Evolutionary conservation across 2,329 filamentous ascomycete genomes (phyloP), one percentile per base, ranked within the genome.

Genomic region (Pseudocercospora macadamiae): DNA sequence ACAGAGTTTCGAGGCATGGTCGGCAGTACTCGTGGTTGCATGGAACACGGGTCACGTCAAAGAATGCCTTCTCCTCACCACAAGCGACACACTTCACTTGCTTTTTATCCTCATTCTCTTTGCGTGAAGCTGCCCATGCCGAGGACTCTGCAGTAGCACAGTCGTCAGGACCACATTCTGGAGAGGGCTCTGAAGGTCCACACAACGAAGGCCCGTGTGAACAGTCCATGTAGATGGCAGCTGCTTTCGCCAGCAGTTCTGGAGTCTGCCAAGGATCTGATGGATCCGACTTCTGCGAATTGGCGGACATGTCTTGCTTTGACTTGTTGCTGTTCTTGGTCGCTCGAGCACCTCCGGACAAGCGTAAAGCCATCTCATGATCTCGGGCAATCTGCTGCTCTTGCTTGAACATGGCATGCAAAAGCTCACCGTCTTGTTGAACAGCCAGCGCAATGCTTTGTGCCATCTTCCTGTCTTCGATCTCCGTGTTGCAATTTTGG

Each of bases 21-120:
- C 68, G 67, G 63, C 84, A 87, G 68, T 85, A 87, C 2, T 76
- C 65, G 61, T 87, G 82, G 0, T 60, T 37, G 57, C 74, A 76
- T 2, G 69, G 62, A 2, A 68, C 63, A 14, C 66, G 58, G 2
- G 64, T 55, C 3, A 72, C 60, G 18, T 71, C 67, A 51, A 65
- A 66, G 55, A 69, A 71, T 7, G 65, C 63, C 23, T 66, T 68
- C 19, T 65, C 57, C 21, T 74, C 72, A 12, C 54, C 47, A 59
- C 73, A 75, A 9, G 63, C 65, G 12, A 68, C 55, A 51, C 72
- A 73, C 14, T 47, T n/a, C 12, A 48, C 51, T 19, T 18, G 53
- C 18, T 39, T 23, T 14, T 25, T 54, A 30, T 61, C 60, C 19
- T 39, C 26, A 6, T 44, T 52, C 2, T n/a, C 37, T 23, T 55